Evolutionary conservation across 2,329 filamentous ascomycete genomes (phyloP).

Genomic region (Fusarium buxicola): DNA sequence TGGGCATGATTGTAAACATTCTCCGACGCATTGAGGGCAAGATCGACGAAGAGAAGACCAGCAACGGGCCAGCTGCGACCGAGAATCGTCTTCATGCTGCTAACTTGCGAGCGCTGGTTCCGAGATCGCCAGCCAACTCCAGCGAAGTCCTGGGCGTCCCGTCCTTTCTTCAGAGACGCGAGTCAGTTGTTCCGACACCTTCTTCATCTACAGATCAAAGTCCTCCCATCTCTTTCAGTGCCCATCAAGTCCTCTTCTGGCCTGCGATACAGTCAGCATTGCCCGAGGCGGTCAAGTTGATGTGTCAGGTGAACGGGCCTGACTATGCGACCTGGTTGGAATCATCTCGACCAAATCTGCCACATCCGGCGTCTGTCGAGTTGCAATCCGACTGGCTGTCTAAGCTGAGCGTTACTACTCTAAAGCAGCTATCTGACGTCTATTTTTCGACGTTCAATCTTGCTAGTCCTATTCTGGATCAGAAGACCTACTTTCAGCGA

Average conservation of each 20-base stretch:
- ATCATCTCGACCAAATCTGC: constrained; percentile 16
- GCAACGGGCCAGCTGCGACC: not conserved
- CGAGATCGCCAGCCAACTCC: constrained; percentile 28
- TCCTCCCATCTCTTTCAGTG: constrained; percentile 29
- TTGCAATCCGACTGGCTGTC: constrained; percentile 17
- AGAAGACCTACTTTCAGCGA: constrained; percentile 35
- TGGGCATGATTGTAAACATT: constrained; percentile 37
- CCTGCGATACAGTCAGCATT: constrained; percentile 15
- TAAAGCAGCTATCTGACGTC: constrained; percentile 32
- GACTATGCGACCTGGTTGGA: constrained; percentile 20
- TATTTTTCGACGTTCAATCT: constrained; percentile 32
- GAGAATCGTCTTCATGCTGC: not conserved
- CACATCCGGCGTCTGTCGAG: constrained; percentile 6
- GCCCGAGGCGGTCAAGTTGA: constrained; percentile 18
- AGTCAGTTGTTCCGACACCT: constrained; percentile 17
- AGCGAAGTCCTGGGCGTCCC: constrained; percentile 31
- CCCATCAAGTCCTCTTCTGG: constrained; percentile 26
- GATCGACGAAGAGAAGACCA: constrained; percentile 22
- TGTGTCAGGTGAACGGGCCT: constrained; percentile 29
- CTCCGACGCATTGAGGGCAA: constrained; percentile 37
- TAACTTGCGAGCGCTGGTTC: constrained; percentile 8
- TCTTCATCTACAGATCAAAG: constrained; percentile 4
- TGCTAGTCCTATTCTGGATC: constrained; percentile 23
- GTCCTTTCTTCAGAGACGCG: constrained; percentile 5
- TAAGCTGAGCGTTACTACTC: not conserved